phyloP scores from a whole-genome alignment of 352 stramenopile species.

The Nothophytophthora sp. region DNA sequence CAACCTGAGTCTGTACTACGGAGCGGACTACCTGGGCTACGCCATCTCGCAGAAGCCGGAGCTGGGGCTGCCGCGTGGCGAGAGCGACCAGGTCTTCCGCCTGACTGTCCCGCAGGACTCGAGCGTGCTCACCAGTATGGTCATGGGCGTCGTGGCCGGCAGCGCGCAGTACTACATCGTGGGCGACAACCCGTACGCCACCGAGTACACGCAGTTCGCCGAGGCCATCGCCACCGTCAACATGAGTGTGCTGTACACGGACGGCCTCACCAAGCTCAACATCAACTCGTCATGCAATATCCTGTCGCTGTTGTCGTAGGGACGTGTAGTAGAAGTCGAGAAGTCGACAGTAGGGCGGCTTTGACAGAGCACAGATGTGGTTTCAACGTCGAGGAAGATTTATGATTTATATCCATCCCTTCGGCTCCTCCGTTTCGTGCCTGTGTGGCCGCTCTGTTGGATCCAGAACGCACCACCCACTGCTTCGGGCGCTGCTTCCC shows the following conservation, averaged over 20 bases:
- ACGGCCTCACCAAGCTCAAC: slow-evolving; percentile 37
- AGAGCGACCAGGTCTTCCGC: slow-evolving; percentile 50
- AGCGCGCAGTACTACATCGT: slow-evolving; percentile 57
- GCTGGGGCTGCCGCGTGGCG: slow-evolving; percentile 50
- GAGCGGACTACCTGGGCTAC: slow-evolving; percentile 63
- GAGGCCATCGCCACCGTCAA: slow-evolving; percentile 48
- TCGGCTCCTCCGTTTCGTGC: too few relatives aligned
- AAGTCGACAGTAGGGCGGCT: too few relatives aligned
- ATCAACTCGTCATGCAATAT: slow-evolving; percentile 40
- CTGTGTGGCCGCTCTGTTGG: too few relatives aligned
- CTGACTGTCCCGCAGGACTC: slow-evolving; percentile 38
- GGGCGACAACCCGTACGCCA: slow-evolving; percentile 51
- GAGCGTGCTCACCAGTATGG: slow-evolving; percentile 37
- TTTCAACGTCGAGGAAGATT: too few relatives aligned
- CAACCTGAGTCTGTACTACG: slow-evolving; percentile 74
- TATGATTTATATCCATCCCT: too few relatives aligned
- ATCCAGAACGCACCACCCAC: too few relatives aligned
- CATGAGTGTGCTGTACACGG: slow-evolving; percentile 67
- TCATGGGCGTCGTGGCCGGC: slow-evolving; percentile 31
- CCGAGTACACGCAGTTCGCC: slow-evolving; percentile 35
- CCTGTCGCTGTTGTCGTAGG: slow-evolving; percentile 30
- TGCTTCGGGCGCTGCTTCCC: too few relatives aligned
- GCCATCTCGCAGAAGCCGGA: slow-evolving; percentile 43
- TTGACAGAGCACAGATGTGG: too few relatives aligned
- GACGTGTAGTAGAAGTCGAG: slow-evolving; percentile 18